Conservation (phyloP, 495 filamentous ascomycete species). For the Massariosphaeria phaeospora region DNA sequence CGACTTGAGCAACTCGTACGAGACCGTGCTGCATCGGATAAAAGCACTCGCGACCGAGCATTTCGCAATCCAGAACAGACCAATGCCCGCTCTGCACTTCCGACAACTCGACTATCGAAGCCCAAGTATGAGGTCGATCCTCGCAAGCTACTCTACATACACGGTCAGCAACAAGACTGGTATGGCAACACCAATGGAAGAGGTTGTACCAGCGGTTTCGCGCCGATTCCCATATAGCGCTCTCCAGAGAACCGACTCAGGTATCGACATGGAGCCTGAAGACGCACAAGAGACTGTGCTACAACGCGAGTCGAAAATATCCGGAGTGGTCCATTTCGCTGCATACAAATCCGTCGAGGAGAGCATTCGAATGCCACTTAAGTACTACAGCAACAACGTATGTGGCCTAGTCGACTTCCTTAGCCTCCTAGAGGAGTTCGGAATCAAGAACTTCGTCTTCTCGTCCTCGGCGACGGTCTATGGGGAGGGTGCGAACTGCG, state of each 20-base stretch:
- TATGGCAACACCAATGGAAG: slow-evolving; percentile 1
- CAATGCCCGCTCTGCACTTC: slow-evolving; percentile 51
- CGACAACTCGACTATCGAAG: slow-evolving; percentile 55
- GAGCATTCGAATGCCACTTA: slow-evolving; percentile 50
- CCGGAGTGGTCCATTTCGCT: slow-evolving; percentile 61
- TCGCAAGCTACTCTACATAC: slow-evolving; percentile 25
- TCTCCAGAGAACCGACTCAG: slow-evolving; percentile 27
- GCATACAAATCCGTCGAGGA: slow-evolving; percentile 57
- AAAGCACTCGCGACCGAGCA: slow-evolving; percentile 47
- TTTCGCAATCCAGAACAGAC: slow-evolving; percentile 38
- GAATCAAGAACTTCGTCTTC: slow-evolving; percentile 63
- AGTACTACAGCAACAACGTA: slow-evolving; percentile 64
- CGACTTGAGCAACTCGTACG: slow-evolving; percentile 58
- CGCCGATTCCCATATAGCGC: slow-evolving; percentile 10
- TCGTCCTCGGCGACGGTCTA: slow-evolving; percentile 64
- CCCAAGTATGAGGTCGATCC: slow-evolving; percentile 34
- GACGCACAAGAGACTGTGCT: slow-evolving; percentile 13
- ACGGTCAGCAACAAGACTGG: slow-evolving; percentile 4
- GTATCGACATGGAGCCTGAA: slow-evolving; percentile 25
- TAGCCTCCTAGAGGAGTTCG: slow-evolving; percentile 50
- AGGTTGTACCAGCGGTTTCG: background rate
- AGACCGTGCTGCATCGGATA: slow-evolving; percentile 52
- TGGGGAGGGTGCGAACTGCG: slow-evolving; percentile 51
- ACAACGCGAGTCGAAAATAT: slow-evolving; percentile 45
- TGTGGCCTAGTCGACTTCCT: slow-evolving; percentile 59